Evolutionary conservation across 305 asterid species (phyloP).

Genomic region (Rubia balearica): DNA sequence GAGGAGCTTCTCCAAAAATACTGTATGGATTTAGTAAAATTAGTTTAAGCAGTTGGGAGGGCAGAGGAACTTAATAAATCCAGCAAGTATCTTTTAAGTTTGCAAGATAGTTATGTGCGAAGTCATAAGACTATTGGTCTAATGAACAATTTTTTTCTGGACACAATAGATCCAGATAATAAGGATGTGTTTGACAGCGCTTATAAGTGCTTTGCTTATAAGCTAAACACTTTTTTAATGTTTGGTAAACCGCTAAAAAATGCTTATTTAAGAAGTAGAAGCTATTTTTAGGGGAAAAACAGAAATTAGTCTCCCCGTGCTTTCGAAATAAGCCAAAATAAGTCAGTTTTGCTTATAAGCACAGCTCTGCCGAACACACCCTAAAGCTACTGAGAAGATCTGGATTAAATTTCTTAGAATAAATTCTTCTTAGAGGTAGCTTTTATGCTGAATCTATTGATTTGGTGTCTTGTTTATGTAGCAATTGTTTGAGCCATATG

Average conservation of each 20-base stretch:
- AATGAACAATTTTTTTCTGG: not conserved
- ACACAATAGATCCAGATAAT: constrained; percentile 2
- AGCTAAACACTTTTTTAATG: no score
- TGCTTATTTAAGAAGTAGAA: no score
- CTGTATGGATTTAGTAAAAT: not conserved
- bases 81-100: not conserved
- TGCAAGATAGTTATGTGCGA: not conserved
- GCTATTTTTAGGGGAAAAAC: no score
- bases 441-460: not conserved
- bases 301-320: no score
- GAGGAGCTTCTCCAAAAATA: not conserved
- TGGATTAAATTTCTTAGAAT: not conserved
- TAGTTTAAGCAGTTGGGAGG: not conserved
- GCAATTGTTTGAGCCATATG: not conserved
- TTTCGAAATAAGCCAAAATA: no score
- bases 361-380: no score
- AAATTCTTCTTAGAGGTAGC: not conserved
- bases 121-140: not conserved
- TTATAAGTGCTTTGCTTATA: no score
- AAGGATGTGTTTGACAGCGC: not conserved
- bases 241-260: no score
- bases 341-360: no score
- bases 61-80: not conserved
- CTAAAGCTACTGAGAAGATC: not conserved
- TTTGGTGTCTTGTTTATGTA: not conserved